Conservation (phyloP, 1,284 basidiomycete genomes). For the Ceratobasidium theobromae region DNA sequence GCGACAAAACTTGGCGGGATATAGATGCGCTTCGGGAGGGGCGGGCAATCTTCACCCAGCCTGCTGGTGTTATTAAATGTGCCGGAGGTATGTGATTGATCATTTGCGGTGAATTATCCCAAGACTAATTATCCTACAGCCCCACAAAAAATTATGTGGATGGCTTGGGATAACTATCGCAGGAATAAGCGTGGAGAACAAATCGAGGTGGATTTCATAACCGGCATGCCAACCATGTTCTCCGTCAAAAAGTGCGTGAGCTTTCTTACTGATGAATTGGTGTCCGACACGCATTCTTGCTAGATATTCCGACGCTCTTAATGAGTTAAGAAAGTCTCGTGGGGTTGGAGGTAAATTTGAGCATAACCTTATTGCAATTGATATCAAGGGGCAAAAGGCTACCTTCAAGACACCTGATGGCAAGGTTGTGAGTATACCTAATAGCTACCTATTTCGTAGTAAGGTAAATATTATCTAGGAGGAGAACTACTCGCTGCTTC, state of each 20-base stretch:
- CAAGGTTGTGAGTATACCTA: constrained; percentile 45
- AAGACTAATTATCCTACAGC: constrained; percentile 49
- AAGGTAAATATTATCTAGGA: constrained; percentile 41
- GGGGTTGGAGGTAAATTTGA: constrained; percentile 79
- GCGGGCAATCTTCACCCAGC: constrained; percentile 94
- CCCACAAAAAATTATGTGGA: constrained; percentile 94
- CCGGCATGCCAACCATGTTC: constrained; percentile 95
- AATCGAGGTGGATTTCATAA: constrained; percentile 80
- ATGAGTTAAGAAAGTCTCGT: constrained; percentile 75
- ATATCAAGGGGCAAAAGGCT: constrained; percentile 69
- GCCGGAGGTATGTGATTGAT: constrained; percentile 58
- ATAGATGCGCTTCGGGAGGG: constrained; percentile 75
- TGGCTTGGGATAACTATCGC: constrained; percentile 80
- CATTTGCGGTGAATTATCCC: background rate
- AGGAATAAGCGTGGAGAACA: constrained; percentile 59
- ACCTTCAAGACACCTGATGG: constrained; percentile 80
- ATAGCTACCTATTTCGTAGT: too few relatives aligned
- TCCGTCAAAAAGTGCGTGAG: constrained; percentile 47
- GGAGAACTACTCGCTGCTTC: constrained; percentile 81
- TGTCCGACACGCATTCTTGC: background rate
- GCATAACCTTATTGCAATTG: constrained; percentile 81
- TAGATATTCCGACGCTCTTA: constrained; percentile 88
- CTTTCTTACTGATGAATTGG: background rate
- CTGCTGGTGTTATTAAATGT: constrained; percentile 92
- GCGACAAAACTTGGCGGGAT: constrained; percentile 84